Percentiles rank a stretch among this genome's conserved stretches.
Evolutionary conservation across 768 basidiomycete genomes (phyloP).

Genomic region (Termitomyces sp.): DNA sequence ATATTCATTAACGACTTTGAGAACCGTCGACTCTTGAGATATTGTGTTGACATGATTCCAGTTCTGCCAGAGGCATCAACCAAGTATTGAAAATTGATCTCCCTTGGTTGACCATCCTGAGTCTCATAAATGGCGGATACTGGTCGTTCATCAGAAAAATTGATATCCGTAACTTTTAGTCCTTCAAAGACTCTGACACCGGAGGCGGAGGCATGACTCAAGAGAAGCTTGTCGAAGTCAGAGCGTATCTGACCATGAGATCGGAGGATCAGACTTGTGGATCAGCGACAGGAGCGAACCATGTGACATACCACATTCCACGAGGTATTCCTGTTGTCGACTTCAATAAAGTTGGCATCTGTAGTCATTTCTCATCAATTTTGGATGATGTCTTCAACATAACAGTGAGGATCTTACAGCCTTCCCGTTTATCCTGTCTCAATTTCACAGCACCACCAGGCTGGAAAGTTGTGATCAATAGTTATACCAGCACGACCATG

Average conservation of each 20-base stretch:
- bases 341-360: constrained; percentile 57
- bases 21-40: constrained; percentile 51
- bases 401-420: constrained; percentile 33
- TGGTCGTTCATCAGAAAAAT: constrained; percentile 29
- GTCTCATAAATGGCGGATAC: background rate
- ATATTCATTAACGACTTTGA: constrained; percentile 52
- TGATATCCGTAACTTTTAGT: constrained; percentile 37
- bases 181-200: constrained; percentile 48
- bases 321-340: constrained; percentile 41
- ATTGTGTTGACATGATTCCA: constrained; percentile 56
- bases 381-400: background rate
- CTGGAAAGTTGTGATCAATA: constrained; percentile 20
- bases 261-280: background rate
- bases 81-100: constrained; percentile 52
- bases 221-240: constrained; percentile 53
- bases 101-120: constrained; percentile 24
- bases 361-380: background rate
- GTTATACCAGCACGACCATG: no score
- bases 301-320: constrained; percentile 55
- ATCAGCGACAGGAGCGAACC: background rate
- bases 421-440: constrained; percentile 47
- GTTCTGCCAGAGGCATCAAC: constrained; percentile 58
- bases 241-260: constrained; percentile 39
- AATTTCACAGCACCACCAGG: constrained; percentile 61
- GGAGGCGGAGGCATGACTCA: constrained; percentile 43